Percentiles rank a stretch among this genome's conserved stretches.
Conservation (phyloP, 371 early-diverging fungal species). For the Saksenaea vasiformis region DNA sequence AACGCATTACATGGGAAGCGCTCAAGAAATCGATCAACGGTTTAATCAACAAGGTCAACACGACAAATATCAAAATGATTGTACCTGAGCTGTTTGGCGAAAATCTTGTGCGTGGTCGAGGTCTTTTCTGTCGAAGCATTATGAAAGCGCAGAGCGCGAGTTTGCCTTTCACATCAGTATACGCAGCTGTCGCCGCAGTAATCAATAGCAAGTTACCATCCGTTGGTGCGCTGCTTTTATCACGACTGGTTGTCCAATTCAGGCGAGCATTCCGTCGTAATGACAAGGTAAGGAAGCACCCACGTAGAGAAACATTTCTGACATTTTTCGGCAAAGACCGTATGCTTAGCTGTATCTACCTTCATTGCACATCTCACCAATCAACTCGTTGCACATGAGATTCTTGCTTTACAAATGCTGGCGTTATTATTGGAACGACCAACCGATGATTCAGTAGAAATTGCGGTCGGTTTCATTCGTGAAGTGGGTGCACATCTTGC, state of each 20-base stretch:
- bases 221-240: constrained; percentile 87
- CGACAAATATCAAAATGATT: constrained; percentile 88
- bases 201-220: constrained; percentile 93
- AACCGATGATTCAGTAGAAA: constrained; percentile 96
- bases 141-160: constrained; percentile 95
- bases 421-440: constrained; percentile 87
- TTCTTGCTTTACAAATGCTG: constrained; percentile 88
- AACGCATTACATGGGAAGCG: constrained; percentile 94
- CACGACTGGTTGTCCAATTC: constrained; percentile 87
- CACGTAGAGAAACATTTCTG: neutral
- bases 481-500: constrained; percentile 88
- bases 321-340: constrained; percentile 34
- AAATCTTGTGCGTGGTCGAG: constrained; percentile 93
- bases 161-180: constrained; percentile 90
- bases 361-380: constrained; percentile 95
- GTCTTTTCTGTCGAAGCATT: constrained; percentile 83
- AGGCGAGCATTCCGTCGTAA: constrained; percentile 89
- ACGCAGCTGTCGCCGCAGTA: constrained; percentile 87
- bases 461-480: constrained; percentile 95
- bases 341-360: constrained; percentile 80
- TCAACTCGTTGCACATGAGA: constrained; percentile 88
- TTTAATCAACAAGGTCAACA: constrained; percentile 94
- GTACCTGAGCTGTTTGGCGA: constrained; percentile 89
- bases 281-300: constrained; percentile 71
- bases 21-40: constrained; percentile 96